Evolutionary conservation across 768 basidiomycete genomes (phyloP).

Genomic region (Lyophyllum decastes): DNA sequence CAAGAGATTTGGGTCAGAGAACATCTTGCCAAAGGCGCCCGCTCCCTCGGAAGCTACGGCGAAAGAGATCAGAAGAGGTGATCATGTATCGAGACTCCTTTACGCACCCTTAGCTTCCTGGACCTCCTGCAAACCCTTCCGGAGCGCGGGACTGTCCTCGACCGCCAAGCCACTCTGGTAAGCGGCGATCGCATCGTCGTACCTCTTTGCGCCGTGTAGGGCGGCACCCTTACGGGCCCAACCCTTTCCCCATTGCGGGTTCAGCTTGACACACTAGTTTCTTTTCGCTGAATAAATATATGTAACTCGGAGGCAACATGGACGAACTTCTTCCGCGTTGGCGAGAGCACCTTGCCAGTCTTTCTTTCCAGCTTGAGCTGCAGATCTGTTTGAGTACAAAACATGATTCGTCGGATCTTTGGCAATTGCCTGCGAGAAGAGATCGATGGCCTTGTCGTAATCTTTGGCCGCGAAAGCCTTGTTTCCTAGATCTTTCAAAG

Average conservation of each 20-base stretch:
- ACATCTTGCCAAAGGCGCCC: constrained; percentile 69
- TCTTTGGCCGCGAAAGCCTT: constrained; percentile 94
- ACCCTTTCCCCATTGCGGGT: constrained; percentile 86
- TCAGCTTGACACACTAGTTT: constrained; percentile 73
- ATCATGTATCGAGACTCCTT: not conserved
- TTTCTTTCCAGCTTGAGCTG: constrained; percentile 85
- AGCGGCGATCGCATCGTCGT: constrained; percentile 80
- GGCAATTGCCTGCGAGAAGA: constrained; percentile 81
- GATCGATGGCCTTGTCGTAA: constrained; percentile 84
- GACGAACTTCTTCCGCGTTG: constrained; percentile 86
- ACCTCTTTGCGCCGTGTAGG: constrained; percentile 78
- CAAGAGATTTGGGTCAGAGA: constrained; percentile 81
- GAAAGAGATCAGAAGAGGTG: not conserved
- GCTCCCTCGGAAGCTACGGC: constrained; percentile 13
- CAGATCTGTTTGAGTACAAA: constrained; percentile 90
- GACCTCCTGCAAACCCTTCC: constrained; percentile 89
- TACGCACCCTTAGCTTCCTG: constrained; percentile 73
- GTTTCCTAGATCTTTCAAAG: constrained; percentile 91
- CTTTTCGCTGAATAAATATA: constrained; percentile 13
- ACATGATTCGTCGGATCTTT: constrained; percentile 86
- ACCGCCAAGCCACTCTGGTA: constrained; percentile 82
- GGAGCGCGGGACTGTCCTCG: constrained; percentile 80
- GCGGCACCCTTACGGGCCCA: constrained; percentile 93
- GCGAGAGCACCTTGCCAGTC: constrained; percentile 74
- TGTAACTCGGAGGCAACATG: constrained; percentile 1